Conservation (phyloP, 768 basidiomycete species). For the Termitomyces heimii region DNA sequence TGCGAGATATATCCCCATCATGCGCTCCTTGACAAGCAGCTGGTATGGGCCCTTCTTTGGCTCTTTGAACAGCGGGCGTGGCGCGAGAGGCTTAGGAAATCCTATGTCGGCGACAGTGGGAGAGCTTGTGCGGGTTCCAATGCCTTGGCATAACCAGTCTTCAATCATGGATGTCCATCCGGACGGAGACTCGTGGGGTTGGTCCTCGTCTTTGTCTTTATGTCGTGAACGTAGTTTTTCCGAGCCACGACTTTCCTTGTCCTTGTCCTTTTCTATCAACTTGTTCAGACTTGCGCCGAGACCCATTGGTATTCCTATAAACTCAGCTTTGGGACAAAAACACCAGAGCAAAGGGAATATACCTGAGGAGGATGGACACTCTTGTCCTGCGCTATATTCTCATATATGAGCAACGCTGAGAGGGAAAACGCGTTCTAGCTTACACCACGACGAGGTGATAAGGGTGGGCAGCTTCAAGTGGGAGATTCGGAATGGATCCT, state of each 20-base stretch:
- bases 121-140: conserved; percentile 22
- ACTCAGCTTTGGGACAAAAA: background rate
- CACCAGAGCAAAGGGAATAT: background rate
- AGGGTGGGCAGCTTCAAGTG: conserved; percentile 51
- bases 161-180: conserved; percentile 79
- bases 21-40: conserved; percentile 79
- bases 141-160: conserved; percentile 58
- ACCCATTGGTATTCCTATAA: conserved; percentile 64
- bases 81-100: conserved; percentile 34
- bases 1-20: conserved; percentile 85
- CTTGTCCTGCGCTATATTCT: conserved; percentile 51
- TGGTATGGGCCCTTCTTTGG: conserved; percentile 70
- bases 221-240: conserved; percentile 29
- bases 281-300: conserved; percentile 67
- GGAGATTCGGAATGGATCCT: conserved; percentile 40
- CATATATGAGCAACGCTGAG: conserved; percentile 9
- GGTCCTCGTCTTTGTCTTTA: conserved; percentile 32
- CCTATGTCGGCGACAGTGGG: conserved; percentile 38
- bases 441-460: conserved; percentile 80
- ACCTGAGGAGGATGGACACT: conserved; percentile 81
- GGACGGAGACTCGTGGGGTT: conserved; percentile 26
- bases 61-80: conserved; percentile 34
- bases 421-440: conserved; percentile 18
- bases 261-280: conserved; percentile 20
- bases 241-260: conserved; percentile 31